Percentiles rank a stretch among this genome's conserved stretches.
Conservation (phyloP, 768 basidiomycete genomes). For the Rhodotorula toruloides region DNA sequence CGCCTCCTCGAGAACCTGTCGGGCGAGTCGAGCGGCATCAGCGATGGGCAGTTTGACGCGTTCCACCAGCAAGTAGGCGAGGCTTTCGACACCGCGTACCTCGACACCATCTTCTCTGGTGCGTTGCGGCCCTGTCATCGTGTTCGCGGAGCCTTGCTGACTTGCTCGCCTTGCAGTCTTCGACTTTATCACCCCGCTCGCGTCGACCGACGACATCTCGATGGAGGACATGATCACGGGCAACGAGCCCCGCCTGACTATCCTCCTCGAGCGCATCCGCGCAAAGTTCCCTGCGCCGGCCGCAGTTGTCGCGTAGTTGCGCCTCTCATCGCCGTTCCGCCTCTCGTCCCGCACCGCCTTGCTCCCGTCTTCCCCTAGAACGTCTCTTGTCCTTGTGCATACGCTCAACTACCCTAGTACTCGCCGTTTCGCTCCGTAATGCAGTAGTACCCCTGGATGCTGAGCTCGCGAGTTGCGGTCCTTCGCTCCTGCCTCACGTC, state of each 20-base stretch:
- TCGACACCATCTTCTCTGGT: constrained; percentile 32
- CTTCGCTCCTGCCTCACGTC: no score
- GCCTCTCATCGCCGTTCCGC: neutral
- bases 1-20: constrained; percentile 65
- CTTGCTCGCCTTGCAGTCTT: constrained; percentile 57
- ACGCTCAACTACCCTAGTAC: no score
- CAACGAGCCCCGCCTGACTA: constrained; percentile 71
- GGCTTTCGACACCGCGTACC: constrained; percentile 26
- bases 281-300: neutral
- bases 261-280: constrained; percentile 57
- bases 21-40: constrained; percentile 39
- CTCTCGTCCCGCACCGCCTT: no score
- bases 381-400: no score
- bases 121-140: constrained; percentile 44
- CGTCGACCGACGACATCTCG: constrained; percentile 82
- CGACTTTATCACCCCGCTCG: constrained; percentile 65
- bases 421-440: no score
- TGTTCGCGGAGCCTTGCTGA: constrained; percentile 49
- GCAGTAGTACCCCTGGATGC: no score
- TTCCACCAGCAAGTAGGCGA: constrained; percentile 26
- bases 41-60: constrained; percentile 29
- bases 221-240: constrained; percentile 87
- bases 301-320: neutral
- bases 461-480: no score
- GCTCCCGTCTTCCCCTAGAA: no score